phyloP scores from a whole-genome alignment of 305 asterid species.

The Euphrasia arctica region DNA sequence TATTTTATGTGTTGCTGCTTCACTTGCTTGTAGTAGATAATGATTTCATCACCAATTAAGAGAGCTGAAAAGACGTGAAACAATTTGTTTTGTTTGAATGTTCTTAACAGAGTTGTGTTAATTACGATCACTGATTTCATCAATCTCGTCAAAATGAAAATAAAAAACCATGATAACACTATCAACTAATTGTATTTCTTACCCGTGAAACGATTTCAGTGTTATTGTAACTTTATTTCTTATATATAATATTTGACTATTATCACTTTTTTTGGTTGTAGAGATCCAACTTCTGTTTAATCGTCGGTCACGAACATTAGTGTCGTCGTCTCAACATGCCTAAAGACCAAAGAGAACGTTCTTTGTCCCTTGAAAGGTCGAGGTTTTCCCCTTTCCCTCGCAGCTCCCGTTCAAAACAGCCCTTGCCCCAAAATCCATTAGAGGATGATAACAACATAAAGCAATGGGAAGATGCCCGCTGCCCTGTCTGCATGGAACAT shows the following conservation, averaged over 20 bases:
- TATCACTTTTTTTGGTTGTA: not conserved
- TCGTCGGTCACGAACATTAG: not conserved
- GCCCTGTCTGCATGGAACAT: conserved; percentile 93
- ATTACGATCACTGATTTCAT: not conserved
- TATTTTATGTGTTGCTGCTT: not conserved
- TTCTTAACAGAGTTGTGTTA: not conserved
- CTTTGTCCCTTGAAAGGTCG: conserved; percentile 61
- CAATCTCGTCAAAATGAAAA: not conserved
- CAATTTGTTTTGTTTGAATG: not conserved
- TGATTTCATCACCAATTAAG: not conserved
- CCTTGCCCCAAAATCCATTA: conserved; percentile 40
- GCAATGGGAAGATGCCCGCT: conserved; percentile 88
- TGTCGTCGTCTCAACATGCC: conserved; percentile 19
- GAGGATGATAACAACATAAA: conserved; percentile 51
- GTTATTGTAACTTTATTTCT: not conserved
- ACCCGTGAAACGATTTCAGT: not conserved
- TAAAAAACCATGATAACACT: not conserved
- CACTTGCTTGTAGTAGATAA: not conserved
- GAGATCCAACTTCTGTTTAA: conserved; percentile 2
- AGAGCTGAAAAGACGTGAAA: not conserved
- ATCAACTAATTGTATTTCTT: not conserved
- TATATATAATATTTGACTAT: not conserved
- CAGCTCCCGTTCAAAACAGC: conserved; percentile 44
- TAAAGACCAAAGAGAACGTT: conserved; percentile 68
- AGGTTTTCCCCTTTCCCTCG: conserved; percentile 58